These are phyloP conservation scores for Ophiocordyceps unilateralis DNA, from an alignment of 2,329 filamentous ascomycete species.

Conservation along the genomic window DNA sequence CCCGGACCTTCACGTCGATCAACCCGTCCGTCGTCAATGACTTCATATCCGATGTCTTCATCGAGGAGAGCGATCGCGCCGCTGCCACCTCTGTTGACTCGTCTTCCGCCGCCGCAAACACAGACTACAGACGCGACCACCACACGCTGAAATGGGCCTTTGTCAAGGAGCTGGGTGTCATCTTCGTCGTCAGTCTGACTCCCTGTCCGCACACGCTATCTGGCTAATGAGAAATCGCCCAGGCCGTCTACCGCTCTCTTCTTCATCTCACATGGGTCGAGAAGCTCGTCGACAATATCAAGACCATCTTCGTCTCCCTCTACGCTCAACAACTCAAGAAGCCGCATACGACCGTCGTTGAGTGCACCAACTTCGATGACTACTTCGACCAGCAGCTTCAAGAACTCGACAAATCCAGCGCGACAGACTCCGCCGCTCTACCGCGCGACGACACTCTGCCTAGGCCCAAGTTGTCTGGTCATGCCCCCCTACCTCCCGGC, in stretches of 20 bases:
- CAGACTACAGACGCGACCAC: conserved; percentile 75
- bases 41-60: conserved; percentile 92
- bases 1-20: conserved; percentile 65
- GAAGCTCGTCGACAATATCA: conserved; percentile 87
- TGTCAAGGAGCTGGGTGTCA: conserved; percentile 80
- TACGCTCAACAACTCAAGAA: conserved; percentile 80
- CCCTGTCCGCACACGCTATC: too few relatives aligned
- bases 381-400: conserved; percentile 90
- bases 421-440: conserved; percentile 8
- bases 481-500: conserved; percentile 15
- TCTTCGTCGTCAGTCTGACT: conserved; percentile 80
- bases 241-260: conserved; percentile 94
- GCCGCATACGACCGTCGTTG: conserved; percentile 57
- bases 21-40: conserved; percentile 76
- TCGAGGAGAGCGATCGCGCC: conserved; percentile 69
- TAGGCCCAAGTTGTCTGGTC: conserved; percentile 8
- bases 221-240: too few relatives aligned
- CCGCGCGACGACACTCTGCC: conserved; percentile 17
- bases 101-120: conserved; percentile 43
- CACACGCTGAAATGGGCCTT: conserved; percentile 91
- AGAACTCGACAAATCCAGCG: conserved; percentile 50
- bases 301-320: conserved; percentile 75
- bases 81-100: conserved; percentile 38
- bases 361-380: conserved; percentile 67
- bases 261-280: conserved; percentile 95